Evolutionary conservation across 2,329 filamentous ascomycete genomes (phyloP), one percentile per base, ranked within the genome.

Genomic region (Colletotrichum tropicale): DNA sequence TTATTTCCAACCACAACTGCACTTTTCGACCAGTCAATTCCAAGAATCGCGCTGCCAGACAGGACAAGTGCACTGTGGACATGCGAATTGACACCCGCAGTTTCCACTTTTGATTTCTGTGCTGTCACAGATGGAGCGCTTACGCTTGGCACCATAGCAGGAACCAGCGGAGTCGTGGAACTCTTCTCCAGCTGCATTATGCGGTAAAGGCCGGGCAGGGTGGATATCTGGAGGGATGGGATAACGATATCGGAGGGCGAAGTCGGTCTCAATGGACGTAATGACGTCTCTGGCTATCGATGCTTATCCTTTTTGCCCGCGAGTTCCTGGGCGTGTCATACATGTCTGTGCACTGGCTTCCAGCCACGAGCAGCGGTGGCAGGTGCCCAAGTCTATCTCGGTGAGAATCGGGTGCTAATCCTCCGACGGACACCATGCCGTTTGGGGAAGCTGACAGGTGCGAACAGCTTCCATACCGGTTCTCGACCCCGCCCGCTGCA

Each of bases 221-320:
- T 74, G 70, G 70, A 60, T 73, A 73, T 68, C 34, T 30, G 64
- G 55, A 32, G 34, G 65, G 30, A 36, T 36, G 24, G 52, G n/a
- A 26, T 48, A 55, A 76, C 65, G 74, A 76, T 60, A 76, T 76
- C 74, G 70, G 74, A 76, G 67, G 24, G 21, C 43, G 21, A 24
- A 26, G 60, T 70, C 43, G 43, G 28, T 43, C 13, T 26, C 58
- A 18, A 21, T 43, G 21, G 56, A 38, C 26, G 9, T 30, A 8
- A 32, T 73, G 15, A 64, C 62, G 61, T 67, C 26, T 21, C 34
- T 73, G n/a, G 56, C 55, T 28, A 26, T 69, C 56, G 8, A 61
- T 32, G 36, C 36, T 43, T 73, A 56, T 55, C 36, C 62, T 32
- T 56, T 52, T 67, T 67, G 30, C 58, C 52, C 65, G 60, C 26